phyloP scores from a whole-genome alignment of 768 basidiomycete species.

The Mycena leptocephala region DNA sequence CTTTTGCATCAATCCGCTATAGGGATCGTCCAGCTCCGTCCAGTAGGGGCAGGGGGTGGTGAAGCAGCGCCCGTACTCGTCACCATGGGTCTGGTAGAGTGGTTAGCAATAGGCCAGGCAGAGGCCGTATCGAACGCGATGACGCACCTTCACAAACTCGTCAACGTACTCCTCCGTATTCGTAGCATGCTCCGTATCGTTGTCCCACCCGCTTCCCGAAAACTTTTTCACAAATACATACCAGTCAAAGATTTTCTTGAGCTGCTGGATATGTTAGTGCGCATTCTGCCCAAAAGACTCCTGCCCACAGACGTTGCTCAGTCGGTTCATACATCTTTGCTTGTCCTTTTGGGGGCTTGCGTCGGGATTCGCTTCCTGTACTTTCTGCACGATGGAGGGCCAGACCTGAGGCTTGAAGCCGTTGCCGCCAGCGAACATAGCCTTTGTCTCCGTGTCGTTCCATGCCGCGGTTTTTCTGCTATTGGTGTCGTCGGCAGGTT shows the following conservation, averaged over 20 bases:
- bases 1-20: too few relatives aligned
- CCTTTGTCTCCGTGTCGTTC: not conserved
- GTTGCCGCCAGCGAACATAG: not conserved
- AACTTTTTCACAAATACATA: slow-evolving; percentile 3
- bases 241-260: not conserved
- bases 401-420: slow-evolving; percentile 1
- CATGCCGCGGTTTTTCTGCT: not conserved
- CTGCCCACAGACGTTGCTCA: too few relatives aligned
- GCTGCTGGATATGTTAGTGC: not conserved
- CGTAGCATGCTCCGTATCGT: not conserved
- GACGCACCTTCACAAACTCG: slow-evolving; percentile 8
- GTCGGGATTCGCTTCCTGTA: not conserved
- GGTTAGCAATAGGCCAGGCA: too few relatives aligned
- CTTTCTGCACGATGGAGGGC: not conserved
- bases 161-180: not conserved
- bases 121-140: too few relatives aligned
- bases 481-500: not conserved
- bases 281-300: too few relatives aligned
- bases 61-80: too few relatives aligned
- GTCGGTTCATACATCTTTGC: not conserved
- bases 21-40: too few relatives aligned
- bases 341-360: not conserved
- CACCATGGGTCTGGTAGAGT: too few relatives aligned
- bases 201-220: not conserved
- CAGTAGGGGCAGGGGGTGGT: too few relatives aligned